Percentiles rank a stretch among this genome's conserved stretches.
Conservation (phyloP, 2,329 filamentous ascomycete species). For the Cadophora sp. region DNA sequence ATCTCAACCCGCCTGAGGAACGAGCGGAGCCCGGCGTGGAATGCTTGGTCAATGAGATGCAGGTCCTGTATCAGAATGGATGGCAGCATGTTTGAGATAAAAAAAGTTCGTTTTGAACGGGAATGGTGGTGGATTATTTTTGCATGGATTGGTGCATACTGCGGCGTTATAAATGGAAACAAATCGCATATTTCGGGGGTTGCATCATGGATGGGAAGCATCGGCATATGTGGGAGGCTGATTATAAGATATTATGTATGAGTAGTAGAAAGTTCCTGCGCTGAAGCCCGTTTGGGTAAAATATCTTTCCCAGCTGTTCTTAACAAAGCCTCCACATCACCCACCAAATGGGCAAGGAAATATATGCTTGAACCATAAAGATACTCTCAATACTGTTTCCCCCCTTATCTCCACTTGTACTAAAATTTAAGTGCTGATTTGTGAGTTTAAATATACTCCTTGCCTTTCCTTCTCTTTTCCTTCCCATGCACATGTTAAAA, state of each 20-base stretch:
- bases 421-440: neutral
- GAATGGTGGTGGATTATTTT: neutral
- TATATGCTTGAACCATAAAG: no score
- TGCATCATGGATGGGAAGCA: neutral
- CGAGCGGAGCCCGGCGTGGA: constrained; percentile 54
- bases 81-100: constrained; percentile 58
- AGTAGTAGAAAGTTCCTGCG: no score
- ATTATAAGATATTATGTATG: no score
- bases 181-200: neutral
- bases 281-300: no score
- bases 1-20: constrained; percentile 37
- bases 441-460: neutral
- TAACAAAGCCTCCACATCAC: no score
- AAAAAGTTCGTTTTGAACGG: neutral
- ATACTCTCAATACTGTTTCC: no score
- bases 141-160: neutral
- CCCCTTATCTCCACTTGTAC: neutral
- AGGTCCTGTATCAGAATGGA: constrained; percentile 62
- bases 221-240: neutral
- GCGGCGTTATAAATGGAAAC: neutral
- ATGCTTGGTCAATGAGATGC: constrained; percentile 67
- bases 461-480: neutral
- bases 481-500: neutral
- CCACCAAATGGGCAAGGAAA: no score
- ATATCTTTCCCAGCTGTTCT: no score